phyloP scores from a whole-genome alignment of 2,329 filamentous ascomycete genomes.

The Sporothrix variecibatus region DNA sequence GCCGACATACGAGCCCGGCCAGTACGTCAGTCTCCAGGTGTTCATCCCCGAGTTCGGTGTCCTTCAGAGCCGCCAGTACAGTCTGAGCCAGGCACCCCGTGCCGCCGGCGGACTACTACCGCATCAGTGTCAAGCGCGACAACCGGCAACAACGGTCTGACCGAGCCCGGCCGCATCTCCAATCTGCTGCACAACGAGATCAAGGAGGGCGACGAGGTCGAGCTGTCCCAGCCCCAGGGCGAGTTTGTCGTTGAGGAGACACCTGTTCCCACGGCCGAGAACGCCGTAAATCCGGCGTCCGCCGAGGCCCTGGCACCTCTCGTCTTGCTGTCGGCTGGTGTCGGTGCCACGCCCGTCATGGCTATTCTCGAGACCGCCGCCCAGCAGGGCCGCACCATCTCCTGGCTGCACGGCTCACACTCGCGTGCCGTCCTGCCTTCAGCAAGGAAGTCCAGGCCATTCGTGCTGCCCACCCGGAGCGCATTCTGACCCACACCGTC shows the following conservation, averaged over 20 bases:
- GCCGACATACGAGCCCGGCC: slow-evolving; percentile 66
- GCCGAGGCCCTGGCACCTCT: slow-evolving; percentile 49
- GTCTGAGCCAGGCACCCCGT: slow-evolving; percentile 61
- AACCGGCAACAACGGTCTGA: slow-evolving; percentile 40
- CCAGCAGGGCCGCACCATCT: slow-evolving; percentile 49
- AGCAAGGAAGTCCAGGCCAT: slow-evolving; percentile 49
- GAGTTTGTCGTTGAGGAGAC: slow-evolving; percentile 62
- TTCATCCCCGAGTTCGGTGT: slow-evolving; percentile 63
- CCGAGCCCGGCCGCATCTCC: slow-evolving; percentile 52
- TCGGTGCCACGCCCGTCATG: slow-evolving; percentile 67
- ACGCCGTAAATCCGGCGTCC: neutral
- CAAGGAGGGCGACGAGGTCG: slow-evolving; percentile 54
- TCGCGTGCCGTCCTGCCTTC: slow-evolving; percentile 56
- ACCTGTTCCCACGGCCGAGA: slow-evolving; percentile 38
- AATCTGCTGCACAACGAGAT: slow-evolving; percentile 54
- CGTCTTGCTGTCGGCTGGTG: slow-evolving; percentile 67
- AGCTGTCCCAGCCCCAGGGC: slow-evolving; percentile 58
- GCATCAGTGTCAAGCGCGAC: slow-evolving; percentile 73
- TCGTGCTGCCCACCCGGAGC: slow-evolving; percentile 44
- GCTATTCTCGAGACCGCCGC: slow-evolving; percentile 62
- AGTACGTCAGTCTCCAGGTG: slow-evolving; percentile 70
- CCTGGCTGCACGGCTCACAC: slow-evolving; percentile 64
- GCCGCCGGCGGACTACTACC: slow-evolving; percentile 60
- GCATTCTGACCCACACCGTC: slow-evolving; percentile 60
- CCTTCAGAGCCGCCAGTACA: slow-evolving; percentile 74